Base-by-base conservation (phyloP, 768 basidiomycete species). In the Agrocybe praecox region DNA sequence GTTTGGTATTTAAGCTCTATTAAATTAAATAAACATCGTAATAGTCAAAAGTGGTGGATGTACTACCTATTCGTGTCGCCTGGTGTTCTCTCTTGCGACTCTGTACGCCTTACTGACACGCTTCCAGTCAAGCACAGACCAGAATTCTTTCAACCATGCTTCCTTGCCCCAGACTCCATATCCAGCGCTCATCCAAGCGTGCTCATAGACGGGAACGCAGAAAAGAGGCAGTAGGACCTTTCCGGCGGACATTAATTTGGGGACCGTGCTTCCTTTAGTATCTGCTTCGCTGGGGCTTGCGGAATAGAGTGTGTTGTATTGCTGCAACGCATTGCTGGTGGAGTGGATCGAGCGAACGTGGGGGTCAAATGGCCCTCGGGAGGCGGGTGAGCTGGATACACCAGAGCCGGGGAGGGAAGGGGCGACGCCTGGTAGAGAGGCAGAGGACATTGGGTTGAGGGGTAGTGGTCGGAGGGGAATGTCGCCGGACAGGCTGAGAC, bases 121-220 rank as follows among this genome's bases (percentile, higher is more conserved):
- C 36, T 72, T 63, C 94, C 94, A 96, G 69, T 96, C 80, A 52
- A 96, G 71, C 19, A 88, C 89, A 10, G 76, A 78, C 92, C 93
- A 96, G 73, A 95, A 94, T 67, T 87, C 81, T 64, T 80, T 83
- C 67, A 96, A 67, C 80, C 93, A 96, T 63, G 81, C 81, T 69
- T 96, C 92, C 72, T 92, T 91, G 22, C 94, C 94, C 91, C 92
- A 94, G 5, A 96, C 83, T 5, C 94, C 94, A 61, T 89, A 94
- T 36, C 90, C 91, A 19, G 89, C 87, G 48, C 79, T 78, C 66
- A 96, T 78, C 92, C 93, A 96, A 23, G 89, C 88, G 62, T 93
- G 94, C 70, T 94, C 92, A 62, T 94, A 83, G 5, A 92, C 83
- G 43, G 87, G 86, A 49, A 94, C 67, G 59, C 89, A 91, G 69